Evolutionary conservation across 306 rosid genomes (phyloP).

Genomic region (Rosa rugosa): DNA sequence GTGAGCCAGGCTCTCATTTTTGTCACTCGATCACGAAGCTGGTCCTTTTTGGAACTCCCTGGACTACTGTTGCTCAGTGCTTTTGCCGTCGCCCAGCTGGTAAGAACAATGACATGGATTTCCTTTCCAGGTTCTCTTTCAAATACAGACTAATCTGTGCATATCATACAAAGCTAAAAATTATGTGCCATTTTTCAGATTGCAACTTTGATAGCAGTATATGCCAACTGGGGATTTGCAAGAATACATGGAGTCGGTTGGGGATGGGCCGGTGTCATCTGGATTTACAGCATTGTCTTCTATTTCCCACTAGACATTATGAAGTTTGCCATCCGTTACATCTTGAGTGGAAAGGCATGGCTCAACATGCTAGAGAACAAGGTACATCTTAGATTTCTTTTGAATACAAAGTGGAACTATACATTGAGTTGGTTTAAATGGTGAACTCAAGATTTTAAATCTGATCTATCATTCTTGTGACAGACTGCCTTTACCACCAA

Average conservation of each 20-base stretch:
- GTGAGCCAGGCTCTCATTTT: constrained; percentile 96
- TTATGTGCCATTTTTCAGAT: constrained; percentile 46
- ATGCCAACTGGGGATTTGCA: constrained; percentile 92
- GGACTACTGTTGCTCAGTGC: constrained; percentile 64
- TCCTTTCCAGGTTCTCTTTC: not conserved
- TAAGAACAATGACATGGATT: constrained; percentile 31
- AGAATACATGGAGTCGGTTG: constrained; percentile 80
- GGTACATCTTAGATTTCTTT: constrained; percentile 38
- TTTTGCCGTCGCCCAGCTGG: constrained; percentile 80
- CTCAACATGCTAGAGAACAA: constrained; percentile 79
- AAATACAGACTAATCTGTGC: not conserved
- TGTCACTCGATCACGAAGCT: constrained; percentile 93
- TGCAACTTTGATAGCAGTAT: constrained; percentile 87
- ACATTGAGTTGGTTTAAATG: constrained; percentile 3
- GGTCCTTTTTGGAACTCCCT: constrained; percentile 89
- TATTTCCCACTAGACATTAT: constrained; percentile 76
- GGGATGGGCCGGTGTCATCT: constrained; percentile 99
- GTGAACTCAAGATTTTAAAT: constrained; percentile 11
- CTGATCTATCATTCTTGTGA: constrained; percentile 16
- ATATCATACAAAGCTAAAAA: constrained; percentile 13
- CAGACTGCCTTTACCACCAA: constrained; percentile 99
- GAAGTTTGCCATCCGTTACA: constrained; percentile 83
- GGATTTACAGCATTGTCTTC: constrained; percentile 90
- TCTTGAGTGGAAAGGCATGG: constrained; percentile 99
- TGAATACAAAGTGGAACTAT: constrained; percentile 5